Evolutionary conservation across 805 yeast species (phyloP), one percentile per base, ranked within the genome.

Genomic region (Wickerhamomyces alni): DNA sequence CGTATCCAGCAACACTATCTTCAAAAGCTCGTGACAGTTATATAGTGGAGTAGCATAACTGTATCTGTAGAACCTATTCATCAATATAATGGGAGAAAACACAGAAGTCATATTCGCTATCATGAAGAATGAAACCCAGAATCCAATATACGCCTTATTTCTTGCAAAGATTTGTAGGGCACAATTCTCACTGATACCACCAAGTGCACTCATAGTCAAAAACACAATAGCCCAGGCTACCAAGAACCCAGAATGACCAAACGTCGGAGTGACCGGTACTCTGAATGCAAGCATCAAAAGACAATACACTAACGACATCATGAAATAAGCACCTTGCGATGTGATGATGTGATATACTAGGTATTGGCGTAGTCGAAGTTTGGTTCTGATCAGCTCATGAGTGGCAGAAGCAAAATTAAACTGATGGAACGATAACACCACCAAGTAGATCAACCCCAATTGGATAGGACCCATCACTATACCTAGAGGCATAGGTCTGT

Each of bases 1-100:
- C 2, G 80, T 67, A 55, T 78, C 59, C 51, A 75, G 74, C 38
- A 82, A 66, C 1, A 80, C 61, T 3, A 81, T 79, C 51, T 78
- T 77, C 50, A 71, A 66, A 26, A 76, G 67, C 46, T 78, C 85
- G 38, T 72, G 69, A 1, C 82, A 72, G 50, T 81, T 81, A 51
- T 79, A 79, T 36, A 82, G 69, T 5, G 93, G 94, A 63, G 77
- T 62, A 2, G 76, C 83, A 48, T 79, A 79, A 7, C 87, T 84
- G 55, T 71, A 78, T 33, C 80, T 59, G 61, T 62, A 83, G 45
- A 83, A 67, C 16, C 58, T 50, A 8, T 81, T 75, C 35, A 71
- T 66, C 38, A 81, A 59, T 2, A 72, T 82, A 49, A 83, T 56
- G 3, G 88, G 79, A 5, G 77, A 61, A 46, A 80, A 77, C 0